Conservation (phyloP, 805 yeast genomes). For the Monosporozyma siamensis region DNA sequence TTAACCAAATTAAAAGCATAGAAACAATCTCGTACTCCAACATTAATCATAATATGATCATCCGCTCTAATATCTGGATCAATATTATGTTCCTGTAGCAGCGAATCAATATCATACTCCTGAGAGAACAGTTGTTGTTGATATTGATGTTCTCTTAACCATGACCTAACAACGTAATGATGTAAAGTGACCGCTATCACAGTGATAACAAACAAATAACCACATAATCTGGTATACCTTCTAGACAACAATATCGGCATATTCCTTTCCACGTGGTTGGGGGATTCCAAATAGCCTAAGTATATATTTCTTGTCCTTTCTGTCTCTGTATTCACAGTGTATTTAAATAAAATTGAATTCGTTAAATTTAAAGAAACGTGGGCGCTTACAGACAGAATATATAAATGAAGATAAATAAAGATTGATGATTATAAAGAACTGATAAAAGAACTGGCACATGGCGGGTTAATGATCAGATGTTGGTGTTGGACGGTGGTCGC, state of each 20-base stretch:
- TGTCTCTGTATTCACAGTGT: too few relatives aligned
- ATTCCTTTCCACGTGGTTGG: background rate
- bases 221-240: background rate
- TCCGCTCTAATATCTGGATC: background rate
- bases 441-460: too few relatives aligned
- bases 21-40: constrained; percentile 15
- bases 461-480: background rate
- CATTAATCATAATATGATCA: constrained; percentile 10
- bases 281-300: background rate
- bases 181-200: background rate
- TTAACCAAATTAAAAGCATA: constrained; percentile 13
- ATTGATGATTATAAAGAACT: too few relatives aligned
- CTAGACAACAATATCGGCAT: background rate
- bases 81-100: background rate
- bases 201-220: background rate
- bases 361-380: background rate
- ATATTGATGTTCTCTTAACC: background rate
- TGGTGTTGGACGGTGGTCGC: constrained; percentile 20
- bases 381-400: background rate
- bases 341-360: background rate
- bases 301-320: too few relatives aligned
- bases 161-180: background rate
- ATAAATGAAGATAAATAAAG: too few relatives aligned
- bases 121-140: constrained; percentile 1
- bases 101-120: background rate